These are phyloP conservation scores for Pythium folliculosum DNA, from an alignment of 352 stramenopile species.

Conservation along the genomic window DNA sequence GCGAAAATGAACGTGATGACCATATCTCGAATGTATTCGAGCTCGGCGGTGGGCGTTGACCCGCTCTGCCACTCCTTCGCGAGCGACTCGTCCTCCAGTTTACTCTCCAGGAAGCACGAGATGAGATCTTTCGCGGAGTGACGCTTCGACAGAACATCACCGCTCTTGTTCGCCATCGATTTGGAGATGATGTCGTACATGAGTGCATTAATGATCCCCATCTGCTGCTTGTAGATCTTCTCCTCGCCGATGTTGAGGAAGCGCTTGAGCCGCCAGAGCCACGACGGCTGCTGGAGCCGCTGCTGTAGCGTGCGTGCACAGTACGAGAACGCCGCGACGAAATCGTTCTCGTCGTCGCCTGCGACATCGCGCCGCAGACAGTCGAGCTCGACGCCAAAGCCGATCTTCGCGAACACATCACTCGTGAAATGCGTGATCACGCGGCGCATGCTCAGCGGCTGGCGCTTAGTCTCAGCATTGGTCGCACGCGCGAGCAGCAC, in stretches of 20 bases:
- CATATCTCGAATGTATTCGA: constrained; percentile 67
- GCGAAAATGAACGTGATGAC: constrained; percentile 76
- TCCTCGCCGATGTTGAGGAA: constrained; percentile 43
- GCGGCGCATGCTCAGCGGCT: constrained; percentile 16
- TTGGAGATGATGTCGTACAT: constrained; percentile 53
- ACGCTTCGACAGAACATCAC: neutral
- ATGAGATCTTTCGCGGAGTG: constrained; percentile 30
- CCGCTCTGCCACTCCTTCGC: constrained; percentile 11
- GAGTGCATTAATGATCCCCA: constrained; percentile 43
- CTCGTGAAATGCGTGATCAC: constrained; percentile 41
- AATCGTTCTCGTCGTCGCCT: constrained; percentile 24
- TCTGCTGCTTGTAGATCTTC: constrained; percentile 41
- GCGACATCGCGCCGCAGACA: constrained; percentile 28
- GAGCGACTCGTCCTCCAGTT: constrained; percentile 32
- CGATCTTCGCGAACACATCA: constrained; percentile 61
- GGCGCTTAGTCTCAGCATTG: neutral
- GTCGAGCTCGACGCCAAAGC: constrained; percentile 58
- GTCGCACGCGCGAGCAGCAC: constrained; percentile 14
- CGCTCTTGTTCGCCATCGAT: constrained; percentile 39
- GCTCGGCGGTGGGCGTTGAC: constrained; percentile 31
- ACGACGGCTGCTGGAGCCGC: constrained; percentile 39
- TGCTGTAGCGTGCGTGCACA: constrained; percentile 18
- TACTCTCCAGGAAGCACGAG: constrained; percentile 41
- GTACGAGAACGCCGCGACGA: constrained; percentile 22
- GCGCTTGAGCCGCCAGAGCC: constrained; percentile 41